These are phyloP conservation scores for Ogataea methanolica DNA, from an alignment of 805 yeast species.

Conservation along the genomic window DNA sequence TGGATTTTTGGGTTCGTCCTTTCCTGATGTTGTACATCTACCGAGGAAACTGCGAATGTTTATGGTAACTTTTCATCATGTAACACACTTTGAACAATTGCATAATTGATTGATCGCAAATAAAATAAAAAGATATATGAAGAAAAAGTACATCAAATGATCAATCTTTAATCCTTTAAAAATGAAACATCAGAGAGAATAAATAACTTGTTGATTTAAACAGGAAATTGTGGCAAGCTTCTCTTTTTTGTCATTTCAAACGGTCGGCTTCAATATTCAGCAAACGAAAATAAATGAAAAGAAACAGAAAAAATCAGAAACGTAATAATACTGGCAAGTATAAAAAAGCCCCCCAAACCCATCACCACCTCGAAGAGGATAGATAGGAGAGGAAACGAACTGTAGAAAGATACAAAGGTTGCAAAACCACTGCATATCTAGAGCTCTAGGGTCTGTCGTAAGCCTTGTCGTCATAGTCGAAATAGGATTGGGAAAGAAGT, in stretches of 20 bases:
- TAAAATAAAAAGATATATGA: conserved; percentile 2
- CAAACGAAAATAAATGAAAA: neutral
- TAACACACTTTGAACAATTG: conserved; percentile 18
- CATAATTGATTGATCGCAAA: neutral
- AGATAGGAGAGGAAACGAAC: conserved; percentile 23
- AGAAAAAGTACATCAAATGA: conserved; percentile 4
- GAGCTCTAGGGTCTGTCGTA: conserved; percentile 39
- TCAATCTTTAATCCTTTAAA: conserved; percentile 3
- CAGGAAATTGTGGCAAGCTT: no score
- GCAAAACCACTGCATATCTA: conserved; percentile 25
- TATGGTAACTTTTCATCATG: conserved; percentile 71
- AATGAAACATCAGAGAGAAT: neutral
- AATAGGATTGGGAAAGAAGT: conserved; percentile 89
- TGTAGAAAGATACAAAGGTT: conserved; percentile 29
- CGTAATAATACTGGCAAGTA: conserved; percentile 82
- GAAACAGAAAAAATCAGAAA: conserved; percentile 44
- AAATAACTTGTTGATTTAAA: no score
- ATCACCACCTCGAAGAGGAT: conserved; percentile 26
- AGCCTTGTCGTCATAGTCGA: conserved; percentile 93
- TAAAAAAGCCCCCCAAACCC: conserved; percentile 47
- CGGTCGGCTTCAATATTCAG: no score
- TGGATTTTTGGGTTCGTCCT: conserved; percentile 55
- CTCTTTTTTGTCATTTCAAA: no score
- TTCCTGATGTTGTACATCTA: conserved; percentile 59
- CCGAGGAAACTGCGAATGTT: conserved; percentile 98